A percentile compares a stretch with the other conserved stretches of the same genome.
Conservation (phyloP, 192 early-diverging fungal genomes). For the Chytriomyces confervae region DNA sequence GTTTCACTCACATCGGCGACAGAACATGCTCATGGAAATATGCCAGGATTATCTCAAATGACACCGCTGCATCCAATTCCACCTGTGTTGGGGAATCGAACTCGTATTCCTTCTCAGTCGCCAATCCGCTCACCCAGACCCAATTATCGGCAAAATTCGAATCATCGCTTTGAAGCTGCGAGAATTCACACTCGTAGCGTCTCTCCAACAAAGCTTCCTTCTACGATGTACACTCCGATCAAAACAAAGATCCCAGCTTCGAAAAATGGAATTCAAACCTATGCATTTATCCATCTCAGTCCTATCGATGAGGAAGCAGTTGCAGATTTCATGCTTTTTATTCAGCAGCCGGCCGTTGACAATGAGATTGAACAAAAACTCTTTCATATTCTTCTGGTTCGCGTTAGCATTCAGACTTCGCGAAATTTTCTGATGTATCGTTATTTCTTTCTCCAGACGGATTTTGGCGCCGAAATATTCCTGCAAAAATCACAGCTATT, state of each 20-base stretch:
- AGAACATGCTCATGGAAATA: too few relatives aligned
- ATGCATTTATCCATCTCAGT: slow-evolving; percentile 36
- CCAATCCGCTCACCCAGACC: background rate
- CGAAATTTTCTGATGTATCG: background rate
- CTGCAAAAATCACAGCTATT: slow-evolving; percentile 43
- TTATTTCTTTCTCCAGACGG: background rate
- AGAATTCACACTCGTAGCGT: background rate
- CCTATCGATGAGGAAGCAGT: slow-evolving; percentile 38
- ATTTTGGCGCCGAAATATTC: slow-evolving; percentile 42
- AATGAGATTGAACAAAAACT: slow-evolving; percentile 24
- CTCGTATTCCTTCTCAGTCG: too few relatives aligned
- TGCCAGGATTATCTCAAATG: too few relatives aligned
- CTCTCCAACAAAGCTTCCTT: slow-evolving; percentile 9
- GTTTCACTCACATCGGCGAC: too few relatives aligned
- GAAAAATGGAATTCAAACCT: slow-evolving; percentile 36
- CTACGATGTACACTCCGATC: background rate
- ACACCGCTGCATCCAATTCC: too few relatives aligned
- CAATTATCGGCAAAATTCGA: background rate
- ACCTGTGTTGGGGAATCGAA: too few relatives aligned
- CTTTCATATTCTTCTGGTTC: slow-evolving; percentile 33
- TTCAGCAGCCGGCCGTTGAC: slow-evolving; percentile 13
- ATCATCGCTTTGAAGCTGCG: slow-evolving; percentile 6
- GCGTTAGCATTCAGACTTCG: background rate
- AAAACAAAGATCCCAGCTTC: slow-evolving; percentile 1
- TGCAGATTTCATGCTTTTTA: slow-evolving; percentile 37